Conservation (phyloP, 176 grass and related monocot genomes). For the Miscanthus lutarioriparius region DNA sequence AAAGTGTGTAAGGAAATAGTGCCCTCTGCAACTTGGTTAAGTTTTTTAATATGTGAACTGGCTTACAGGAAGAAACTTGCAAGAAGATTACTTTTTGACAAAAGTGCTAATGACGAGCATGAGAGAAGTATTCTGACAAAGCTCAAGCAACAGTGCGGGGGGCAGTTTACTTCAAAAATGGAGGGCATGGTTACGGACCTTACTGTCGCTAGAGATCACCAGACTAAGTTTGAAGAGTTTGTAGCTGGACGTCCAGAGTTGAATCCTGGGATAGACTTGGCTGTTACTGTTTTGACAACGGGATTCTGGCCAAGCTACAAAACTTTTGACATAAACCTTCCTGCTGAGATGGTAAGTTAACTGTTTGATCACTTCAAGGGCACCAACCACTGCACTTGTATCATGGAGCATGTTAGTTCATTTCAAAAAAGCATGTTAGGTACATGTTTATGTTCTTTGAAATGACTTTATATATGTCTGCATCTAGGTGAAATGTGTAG, state of each 20-base stretch:
- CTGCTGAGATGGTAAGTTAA: constrained; percentile 82
- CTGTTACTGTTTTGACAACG: constrained; percentile 88
- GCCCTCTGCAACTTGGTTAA: constrained; percentile 16
- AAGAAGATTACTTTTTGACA: constrained; percentile 94
- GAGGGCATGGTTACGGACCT: constrained; percentile 99
- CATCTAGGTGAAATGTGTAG: constrained; percentile 87
- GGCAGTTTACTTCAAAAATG: constrained; percentile 99
- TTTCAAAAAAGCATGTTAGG: not conserved
- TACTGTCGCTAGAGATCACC: constrained; percentile 78
- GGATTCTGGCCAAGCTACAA: constrained; percentile 99
- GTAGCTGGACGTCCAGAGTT: constrained; percentile 44
- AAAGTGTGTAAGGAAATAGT: not conserved
- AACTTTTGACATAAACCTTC: constrained; percentile 96
- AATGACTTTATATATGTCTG: not conserved
- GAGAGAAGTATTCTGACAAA: constrained; percentile 98
- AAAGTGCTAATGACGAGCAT: constrained; percentile 98
- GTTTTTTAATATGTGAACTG: constrained; percentile 17
- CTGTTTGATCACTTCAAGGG: not conserved
- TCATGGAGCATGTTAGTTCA: not conserved
- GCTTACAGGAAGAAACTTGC: constrained; percentile 94
- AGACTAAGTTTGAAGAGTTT: constrained; percentile 85
- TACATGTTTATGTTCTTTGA: not conserved
- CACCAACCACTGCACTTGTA: not conserved
- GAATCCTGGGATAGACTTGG: constrained; percentile 85
- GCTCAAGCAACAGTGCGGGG: constrained; percentile 96